Percentiles rank a stretch among this genome's conserved stretches.
Evolutionary conservation across 257 asterid genomes (phyloP).

Genomic region (Gentiana macrophylla): DNA sequence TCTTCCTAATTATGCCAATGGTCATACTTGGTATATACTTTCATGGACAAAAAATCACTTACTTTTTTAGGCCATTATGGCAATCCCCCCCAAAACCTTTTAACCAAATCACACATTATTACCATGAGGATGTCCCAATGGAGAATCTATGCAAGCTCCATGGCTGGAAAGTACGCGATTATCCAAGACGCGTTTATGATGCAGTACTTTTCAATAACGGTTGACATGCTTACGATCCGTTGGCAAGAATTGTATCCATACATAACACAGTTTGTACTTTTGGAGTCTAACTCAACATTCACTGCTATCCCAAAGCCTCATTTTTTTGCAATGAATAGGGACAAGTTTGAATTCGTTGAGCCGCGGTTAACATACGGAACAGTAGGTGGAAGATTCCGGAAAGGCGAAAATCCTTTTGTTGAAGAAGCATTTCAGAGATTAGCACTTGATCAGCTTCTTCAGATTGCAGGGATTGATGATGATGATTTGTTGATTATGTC

Average conservation of each 20-base stretch:
- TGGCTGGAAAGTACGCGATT: conserved; percentile 77
- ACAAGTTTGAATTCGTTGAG: conserved; percentile 57
- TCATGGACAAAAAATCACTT: conserved; percentile 80
- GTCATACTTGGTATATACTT: conserved; percentile 32
- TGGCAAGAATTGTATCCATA: conserved; percentile 84
- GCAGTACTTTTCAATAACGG: conserved; percentile 79
- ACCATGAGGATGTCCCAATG: conserved; percentile 65
- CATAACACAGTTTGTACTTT: conserved; percentile 65
- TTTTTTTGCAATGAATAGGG: conserved; percentile 40
- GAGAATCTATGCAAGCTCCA: conserved; percentile 74
- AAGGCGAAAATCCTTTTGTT: conserved; percentile 73
- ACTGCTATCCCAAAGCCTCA: conserved; percentile 71
- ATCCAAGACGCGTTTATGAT: conserved; percentile 72
- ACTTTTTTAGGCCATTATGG: conserved; percentile 82
- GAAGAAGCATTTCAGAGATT: conserved; percentile 84
- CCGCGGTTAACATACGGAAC: conserved; percentile 62
- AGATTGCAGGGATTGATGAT: conserved; percentile 70
- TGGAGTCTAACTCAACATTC: conserved; percentile 80
- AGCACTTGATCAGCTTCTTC: conserved; percentile 61
- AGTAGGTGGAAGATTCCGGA: conserved; percentile 53
- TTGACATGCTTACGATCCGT: conserved; percentile 62
- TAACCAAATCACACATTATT: conserved; percentile 62
- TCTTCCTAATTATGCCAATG: conserved; percentile 50
- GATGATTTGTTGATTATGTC: conserved; percentile 86
- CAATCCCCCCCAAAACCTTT: conserved; percentile 83